Evolutionary conservation across 1,139 yeast species (phyloP).

Genomic region (Kurtzmaniella natalensis): DNA sequence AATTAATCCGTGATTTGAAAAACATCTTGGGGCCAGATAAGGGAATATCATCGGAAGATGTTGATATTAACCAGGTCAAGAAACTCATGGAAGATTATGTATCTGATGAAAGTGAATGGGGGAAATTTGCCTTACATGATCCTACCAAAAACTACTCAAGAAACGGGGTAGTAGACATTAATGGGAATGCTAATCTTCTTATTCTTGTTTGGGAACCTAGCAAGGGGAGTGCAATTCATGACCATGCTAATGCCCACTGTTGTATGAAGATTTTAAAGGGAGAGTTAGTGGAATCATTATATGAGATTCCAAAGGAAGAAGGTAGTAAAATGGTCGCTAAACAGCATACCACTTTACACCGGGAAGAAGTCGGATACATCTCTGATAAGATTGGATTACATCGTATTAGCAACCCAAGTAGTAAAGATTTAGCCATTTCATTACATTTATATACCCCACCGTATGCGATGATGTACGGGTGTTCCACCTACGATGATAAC

Average conservation of each 20-base stretch:
- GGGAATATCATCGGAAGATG: constrained; percentile 45
- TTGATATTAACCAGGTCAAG: constrained; percentile 48
- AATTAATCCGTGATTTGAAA: constrained; percentile 27
- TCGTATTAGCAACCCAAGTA: constrained; percentile 51
- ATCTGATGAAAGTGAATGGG: constrained; percentile 55
- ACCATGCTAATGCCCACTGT: constrained; percentile 74
- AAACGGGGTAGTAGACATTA: constrained; percentile 65
- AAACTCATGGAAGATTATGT: constrained; percentile 45
- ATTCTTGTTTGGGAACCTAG: constrained; percentile 72
- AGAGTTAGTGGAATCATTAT: constrained; percentile 52
- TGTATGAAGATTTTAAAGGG: constrained; percentile 66
- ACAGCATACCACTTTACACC: constrained; percentile 30
- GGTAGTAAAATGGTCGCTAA: constrained; percentile 23
- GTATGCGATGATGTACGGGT: constrained; percentile 66
- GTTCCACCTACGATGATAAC: constrained; percentile 53
- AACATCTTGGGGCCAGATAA: constrained; percentile 29
- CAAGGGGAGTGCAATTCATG: constrained; percentile 65
- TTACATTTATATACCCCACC: constrained; percentile 79
- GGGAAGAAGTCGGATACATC: constrained; percentile 61
- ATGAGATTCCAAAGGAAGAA: constrained; percentile 44
- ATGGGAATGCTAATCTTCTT: constrained; percentile 64
- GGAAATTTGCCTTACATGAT: constrained; percentile 54
- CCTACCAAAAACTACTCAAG: constrained; percentile 47
- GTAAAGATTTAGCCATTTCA: constrained; percentile 52
- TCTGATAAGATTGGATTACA: constrained; percentile 66